Base-by-base conservation (phyloP, 2,329 filamentous ascomycete species). In the Ophiostoma tasmaniense region DNA sequence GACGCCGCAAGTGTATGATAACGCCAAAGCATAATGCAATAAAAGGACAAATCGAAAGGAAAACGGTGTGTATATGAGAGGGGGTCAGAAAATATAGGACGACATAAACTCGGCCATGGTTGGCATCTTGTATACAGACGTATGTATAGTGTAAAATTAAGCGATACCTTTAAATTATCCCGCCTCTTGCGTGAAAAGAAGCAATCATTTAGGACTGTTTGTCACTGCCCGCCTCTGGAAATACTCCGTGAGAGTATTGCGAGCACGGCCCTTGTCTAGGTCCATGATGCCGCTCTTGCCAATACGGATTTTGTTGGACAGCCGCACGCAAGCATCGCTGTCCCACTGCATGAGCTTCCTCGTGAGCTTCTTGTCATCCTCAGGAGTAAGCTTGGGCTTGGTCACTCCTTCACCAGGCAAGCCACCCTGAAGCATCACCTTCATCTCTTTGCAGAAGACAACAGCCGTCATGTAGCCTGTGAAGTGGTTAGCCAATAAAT, bases 381-480 rank as follows among this genome's bases (percentile, higher is more conserved):
- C 25, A 10, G 37, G 8, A 50, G 17, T 13, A 6, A 3, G 59
- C 6, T 33, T 33, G n/a, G 30, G n/a, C 20, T 22, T 42, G 1
- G 37, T 52, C 55, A 35, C 17, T 35, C 7, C 30, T 6, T n/a
- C 37, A 10, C 35, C 20, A 20, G 7, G 30, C 28, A 20, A 13
- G 33, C 20, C 61, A 64, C 61, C 30, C n/a, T 33, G 30, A 13
- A 64, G 30, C 30, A 67, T 35, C 1, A 59, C 68, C 70, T 73
- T 74, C 10, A 71, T 66, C 45, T 72, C 68, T 66, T 79, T 79
- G 66, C 78, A 70, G 64, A 82, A 79, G 1, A 82, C 74, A 13
- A 78, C 74, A 0, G 79, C 80, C 0, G 81, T 82, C 75, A 82
- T 81, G 72, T 50, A 68, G 66, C 64, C 64, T 66, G 11, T 3